Base-by-base conservation (phyloP, 192 early-diverging fungal genomes). In the Anaeromyces robustus region DNA sequence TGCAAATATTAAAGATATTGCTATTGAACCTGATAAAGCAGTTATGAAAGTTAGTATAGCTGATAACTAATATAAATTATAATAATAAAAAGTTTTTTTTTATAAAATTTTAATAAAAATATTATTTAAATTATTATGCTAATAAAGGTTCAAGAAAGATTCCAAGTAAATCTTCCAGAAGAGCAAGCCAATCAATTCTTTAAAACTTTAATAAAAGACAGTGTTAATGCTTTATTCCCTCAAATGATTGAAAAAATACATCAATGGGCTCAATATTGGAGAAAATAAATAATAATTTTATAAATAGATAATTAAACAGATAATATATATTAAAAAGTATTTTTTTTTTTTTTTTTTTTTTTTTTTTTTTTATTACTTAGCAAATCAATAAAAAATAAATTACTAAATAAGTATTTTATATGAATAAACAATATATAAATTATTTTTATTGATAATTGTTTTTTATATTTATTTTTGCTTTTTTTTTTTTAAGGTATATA, bases 241-340 rank as follows among this genome's bases (percentile, higher is more conserved):
- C 97, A 98, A 84, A 94, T 99, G 43, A 96, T 98, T 85, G 98
- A 99, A 83, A 93, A 94, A 19, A 94, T 98, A n/a, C 98, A 99
- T 88, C 93, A 94, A 82, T 94, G 95, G 92, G 95, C 95, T 2
- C 95, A 96, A 83, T 93, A 95, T 82, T 95, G 92, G 90, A 81
- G 89, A 80, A 86, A 77, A 77, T 77, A 79, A 30, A 39, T 39
- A 14, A 39, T 39, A 39, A 39, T 7, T 34, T 7, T 34, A 34
- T 34, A 34, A 34, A 34, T 4, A 34, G 32, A 34, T 7, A 34
- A 34, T 7, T 34, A 34, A 34, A 34, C 4, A 7, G 12, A 34
- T 34, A 34, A 34, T 34, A 34, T n/a, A n/a, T n/a, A n/a, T n/a
- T n/a, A n/a, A n/a, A n/a, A n/a, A n/a, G n/a, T n/a, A n/a, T n/a